Evolutionary conservation across 2,329 filamentous ascomycete species (phyloP).

Genomic region (Pseudogymnoascus verrucosus): DNA sequence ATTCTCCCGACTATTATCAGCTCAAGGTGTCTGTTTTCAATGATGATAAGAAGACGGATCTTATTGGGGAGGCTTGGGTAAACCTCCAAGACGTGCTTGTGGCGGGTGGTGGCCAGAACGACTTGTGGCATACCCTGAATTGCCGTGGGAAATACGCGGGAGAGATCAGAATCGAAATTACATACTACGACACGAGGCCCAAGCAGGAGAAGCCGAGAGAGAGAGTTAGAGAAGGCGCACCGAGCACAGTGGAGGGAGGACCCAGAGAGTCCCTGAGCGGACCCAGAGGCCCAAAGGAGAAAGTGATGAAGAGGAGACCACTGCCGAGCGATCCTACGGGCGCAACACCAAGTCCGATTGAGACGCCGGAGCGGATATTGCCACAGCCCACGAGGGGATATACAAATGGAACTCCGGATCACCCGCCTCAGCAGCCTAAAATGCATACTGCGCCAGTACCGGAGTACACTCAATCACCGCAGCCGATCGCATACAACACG

Average conservation of each 20-base stretch:
- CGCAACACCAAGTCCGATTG: slow-evolving; percentile 32
- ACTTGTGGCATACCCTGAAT: slow-evolving; percentile 81
- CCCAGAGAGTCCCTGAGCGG: slow-evolving; percentile 30
- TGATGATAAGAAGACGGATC: slow-evolving; percentile 93
- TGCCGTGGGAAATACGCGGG: slow-evolving; percentile 94
- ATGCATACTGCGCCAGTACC: not conserved
- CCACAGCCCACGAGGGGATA: not conserved
- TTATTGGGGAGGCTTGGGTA: slow-evolving; percentile 92
- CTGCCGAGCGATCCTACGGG: slow-evolving; percentile 69
- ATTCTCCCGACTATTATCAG: slow-evolving; percentile 92
- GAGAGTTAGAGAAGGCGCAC: slow-evolving; percentile 32
- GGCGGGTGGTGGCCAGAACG: slow-evolving; percentile 82
- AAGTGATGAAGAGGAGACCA: slow-evolving; percentile 71
- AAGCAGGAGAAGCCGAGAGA: slow-evolving; percentile 64
- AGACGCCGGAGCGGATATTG: not conserved
- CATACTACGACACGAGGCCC: slow-evolving; percentile 84
- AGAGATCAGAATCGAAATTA: slow-evolving; percentile 89
- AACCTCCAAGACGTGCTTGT: slow-evolving; percentile 74
- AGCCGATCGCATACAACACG: not conserved
- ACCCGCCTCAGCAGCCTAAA: not conserved
- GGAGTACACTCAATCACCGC: not conserved
- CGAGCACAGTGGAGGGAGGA: slow-evolving; percentile 27
- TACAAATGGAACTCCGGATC: not conserved
- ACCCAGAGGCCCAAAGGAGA: slow-evolving; percentile 39
- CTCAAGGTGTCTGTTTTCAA: slow-evolving; percentile 96